These are phyloP conservation scores for Zangia roseola DNA, from an alignment of 768 basidiomycete genomes.

Conservation along the genomic window DNA sequence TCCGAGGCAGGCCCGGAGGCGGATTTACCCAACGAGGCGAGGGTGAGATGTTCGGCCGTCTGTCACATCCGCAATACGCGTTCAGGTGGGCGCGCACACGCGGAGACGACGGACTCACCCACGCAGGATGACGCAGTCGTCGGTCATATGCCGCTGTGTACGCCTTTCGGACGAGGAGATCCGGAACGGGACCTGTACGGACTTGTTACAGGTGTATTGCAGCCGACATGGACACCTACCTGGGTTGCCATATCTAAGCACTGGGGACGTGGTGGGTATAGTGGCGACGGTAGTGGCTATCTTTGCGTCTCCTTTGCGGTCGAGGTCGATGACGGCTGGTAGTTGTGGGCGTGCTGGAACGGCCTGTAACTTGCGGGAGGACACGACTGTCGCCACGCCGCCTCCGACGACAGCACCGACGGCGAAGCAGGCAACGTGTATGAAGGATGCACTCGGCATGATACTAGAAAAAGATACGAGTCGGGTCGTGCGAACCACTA, in stretches of 20 bases:
- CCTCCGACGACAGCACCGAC: conserved; percentile 82
- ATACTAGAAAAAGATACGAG: no score
- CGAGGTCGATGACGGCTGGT: conserved; percentile 44
- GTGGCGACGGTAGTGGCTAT: conserved; percentile 35
- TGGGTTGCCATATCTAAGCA: conserved; percentile 47
- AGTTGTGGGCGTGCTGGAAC: conserved; percentile 13
- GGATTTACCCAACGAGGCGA: conserved; percentile 64
- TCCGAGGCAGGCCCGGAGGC: conserved; percentile 30
- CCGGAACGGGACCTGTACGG: conserved; percentile 76
- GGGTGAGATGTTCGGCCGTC: conserved; percentile 95
- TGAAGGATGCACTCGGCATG: conserved; percentile 47
- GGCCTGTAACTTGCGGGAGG: conserved; percentile 29
- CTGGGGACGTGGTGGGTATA: conserved; percentile 28
- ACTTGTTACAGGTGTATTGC: no score
- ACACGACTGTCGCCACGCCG: conserved; percentile 56
- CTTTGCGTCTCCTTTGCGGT: conserved; percentile 42
- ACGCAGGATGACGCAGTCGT: conserved; percentile 85
- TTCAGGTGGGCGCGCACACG: neutral
- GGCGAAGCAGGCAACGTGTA: conserved; percentile 76
- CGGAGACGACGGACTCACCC: conserved; percentile 52
- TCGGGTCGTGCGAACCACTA: neutral
- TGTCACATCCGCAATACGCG: conserved; percentile 27
- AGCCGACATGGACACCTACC: conserved; percentile 11
- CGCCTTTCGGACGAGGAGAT: conserved; percentile 74
- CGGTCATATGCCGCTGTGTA: conserved; percentile 93